Conservation (phyloP, 2,329 filamentous ascomycete genomes). For the Epicoccum nigrum region DNA sequence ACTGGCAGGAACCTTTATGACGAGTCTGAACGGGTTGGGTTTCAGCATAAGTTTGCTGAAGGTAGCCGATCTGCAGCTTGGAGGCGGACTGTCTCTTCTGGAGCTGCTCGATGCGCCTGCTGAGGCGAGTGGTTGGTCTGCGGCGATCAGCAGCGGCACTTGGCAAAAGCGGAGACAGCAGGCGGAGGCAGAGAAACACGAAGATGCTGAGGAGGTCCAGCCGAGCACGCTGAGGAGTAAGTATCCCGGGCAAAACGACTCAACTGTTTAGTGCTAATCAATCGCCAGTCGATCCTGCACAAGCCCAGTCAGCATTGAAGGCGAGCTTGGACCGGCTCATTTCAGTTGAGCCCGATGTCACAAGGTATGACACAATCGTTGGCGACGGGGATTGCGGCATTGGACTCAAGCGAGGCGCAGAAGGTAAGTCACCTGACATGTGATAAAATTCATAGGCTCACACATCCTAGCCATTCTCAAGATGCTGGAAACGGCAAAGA, state of each 20-base stretch:
- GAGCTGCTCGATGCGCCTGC: conserved; percentile 71
- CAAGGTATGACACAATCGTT: conserved; percentile 77
- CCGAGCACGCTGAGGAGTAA: conserved; percentile 61
- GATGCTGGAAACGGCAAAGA: conserved; percentile 49
- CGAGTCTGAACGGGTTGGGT: conserved; percentile 72
- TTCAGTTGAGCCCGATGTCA: conserved; percentile 68
- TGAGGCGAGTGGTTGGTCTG: conserved; percentile 71
- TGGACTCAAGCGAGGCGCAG: conserved; percentile 83
- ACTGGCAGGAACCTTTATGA: conserved; percentile 72
- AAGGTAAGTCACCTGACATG: conserved; percentile 57
- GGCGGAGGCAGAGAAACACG: conserved; percentile 49
- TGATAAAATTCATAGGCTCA: conserved; percentile 33
- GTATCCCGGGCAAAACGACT: conserved; percentile 21
- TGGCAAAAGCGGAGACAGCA: conserved; percentile 60
- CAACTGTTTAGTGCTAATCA: conserved; percentile 14
- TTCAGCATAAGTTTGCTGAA: conserved; percentile 73
- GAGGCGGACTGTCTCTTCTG: conserved; percentile 65
- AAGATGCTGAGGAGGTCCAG: conserved; percentile 52
- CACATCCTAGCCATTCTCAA: conserved; percentile 48
- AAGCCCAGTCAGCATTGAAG: conserved; percentile 59
- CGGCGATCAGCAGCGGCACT: conserved; percentile 63
- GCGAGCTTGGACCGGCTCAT: conserved; percentile 67
- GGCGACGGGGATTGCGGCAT: conserved; percentile 92
- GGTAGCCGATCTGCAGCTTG: conserved; percentile 65
- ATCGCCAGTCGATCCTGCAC: conserved; percentile 56